Evolutionary conservation across 2,329 filamentous ascomycete genomes (phyloP).

Genomic region (Corniculantispora saksenae): DNA sequence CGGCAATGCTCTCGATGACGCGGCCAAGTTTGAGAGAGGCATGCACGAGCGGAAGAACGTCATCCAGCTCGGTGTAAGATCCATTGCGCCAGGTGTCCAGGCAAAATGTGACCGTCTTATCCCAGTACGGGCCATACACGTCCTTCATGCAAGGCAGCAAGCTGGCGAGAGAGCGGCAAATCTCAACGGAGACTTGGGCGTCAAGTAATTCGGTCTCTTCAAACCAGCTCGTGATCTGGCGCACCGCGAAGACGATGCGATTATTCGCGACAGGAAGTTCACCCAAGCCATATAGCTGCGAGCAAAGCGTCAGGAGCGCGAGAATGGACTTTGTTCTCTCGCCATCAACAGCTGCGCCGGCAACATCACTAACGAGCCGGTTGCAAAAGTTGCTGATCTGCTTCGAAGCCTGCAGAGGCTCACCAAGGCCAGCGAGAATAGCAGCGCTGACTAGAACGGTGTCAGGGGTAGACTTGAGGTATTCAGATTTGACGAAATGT

Average conservation of each 20-base stretch:
- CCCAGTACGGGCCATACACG: conserved; percentile 89
- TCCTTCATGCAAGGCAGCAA: conserved; percentile 75
- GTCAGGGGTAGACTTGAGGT: conserved; percentile 48
- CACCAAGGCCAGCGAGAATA: conserved; percentile 53
- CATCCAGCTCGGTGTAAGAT: conserved; percentile 42
- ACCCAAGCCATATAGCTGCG: conserved; percentile 52
- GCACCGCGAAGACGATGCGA: conserved; percentile 78
- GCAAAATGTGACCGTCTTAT: conserved; percentile 61
- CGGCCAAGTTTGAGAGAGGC: conserved; percentile 72
- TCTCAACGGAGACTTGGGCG: conserved; percentile 48
- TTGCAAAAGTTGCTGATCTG: conserved; percentile 57
- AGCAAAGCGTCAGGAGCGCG: conserved; percentile 55
- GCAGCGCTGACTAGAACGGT: conserved; percentile 52
- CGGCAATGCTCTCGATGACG: conserved; percentile 62
- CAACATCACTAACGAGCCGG: conserved; percentile 61
- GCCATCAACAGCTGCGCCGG: conserved; percentile 45
- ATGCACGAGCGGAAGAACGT: conserved; percentile 64
- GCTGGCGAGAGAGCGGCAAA: conserved; percentile 57
- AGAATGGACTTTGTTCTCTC: conserved; percentile 51
- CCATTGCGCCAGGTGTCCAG: conserved; percentile 57
- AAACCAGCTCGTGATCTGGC: conserved; percentile 74
- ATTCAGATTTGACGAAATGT: conserved; percentile 45
- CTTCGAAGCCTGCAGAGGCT: conserved; percentile 50
- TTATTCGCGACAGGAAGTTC: conserved; percentile 62
- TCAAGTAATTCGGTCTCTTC: conserved; percentile 50